Evolutionary conservation across 306 rosid genomes (phyloP).

Genomic region (Castanopsis chinensis): DNA sequence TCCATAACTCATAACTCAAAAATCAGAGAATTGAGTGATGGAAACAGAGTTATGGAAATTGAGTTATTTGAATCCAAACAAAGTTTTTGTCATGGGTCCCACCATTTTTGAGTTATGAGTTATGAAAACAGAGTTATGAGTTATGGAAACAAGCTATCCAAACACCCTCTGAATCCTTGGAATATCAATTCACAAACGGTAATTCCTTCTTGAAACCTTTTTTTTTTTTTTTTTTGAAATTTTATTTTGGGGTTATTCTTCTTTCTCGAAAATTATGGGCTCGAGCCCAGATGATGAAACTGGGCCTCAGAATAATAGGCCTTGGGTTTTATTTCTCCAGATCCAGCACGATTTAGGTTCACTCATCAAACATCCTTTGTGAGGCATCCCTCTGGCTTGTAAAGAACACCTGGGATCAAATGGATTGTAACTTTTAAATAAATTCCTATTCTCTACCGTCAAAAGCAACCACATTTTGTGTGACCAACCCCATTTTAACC

Average conservation of each 20-base stretch:
- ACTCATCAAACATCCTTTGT: constrained; percentile 69
- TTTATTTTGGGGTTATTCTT: neutral
- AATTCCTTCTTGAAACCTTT: neutral
- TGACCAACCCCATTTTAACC: no score
- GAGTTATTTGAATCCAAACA: no score
- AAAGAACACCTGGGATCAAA: constrained; percentile 52
- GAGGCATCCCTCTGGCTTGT: constrained; percentile 58
- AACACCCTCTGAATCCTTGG: constrained; percentile 60
- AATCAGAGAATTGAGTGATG: no score
- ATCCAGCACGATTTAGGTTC: constrained; percentile 71
- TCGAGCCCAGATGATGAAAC: neutral
- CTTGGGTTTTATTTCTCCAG: constrained; percentile 15
- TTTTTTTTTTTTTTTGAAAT: no score
- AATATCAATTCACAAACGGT: constrained; percentile 69
- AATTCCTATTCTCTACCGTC: neutral
- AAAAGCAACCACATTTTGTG: no score
- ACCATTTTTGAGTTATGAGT: no score
- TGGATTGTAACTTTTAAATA: constrained; percentile 55
- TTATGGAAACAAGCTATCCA: no score
- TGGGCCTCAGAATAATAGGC: neutral
- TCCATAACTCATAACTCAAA: no score
- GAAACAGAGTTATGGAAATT: no score
- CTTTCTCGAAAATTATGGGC: neutral
- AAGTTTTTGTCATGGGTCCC: no score
- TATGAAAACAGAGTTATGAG: no score